These are phyloP conservation scores for Chaetoscypha palmicola DNA, from an alignment of 2,329 filamentous ascomycete species.

Conservation along the genomic window DNA sequence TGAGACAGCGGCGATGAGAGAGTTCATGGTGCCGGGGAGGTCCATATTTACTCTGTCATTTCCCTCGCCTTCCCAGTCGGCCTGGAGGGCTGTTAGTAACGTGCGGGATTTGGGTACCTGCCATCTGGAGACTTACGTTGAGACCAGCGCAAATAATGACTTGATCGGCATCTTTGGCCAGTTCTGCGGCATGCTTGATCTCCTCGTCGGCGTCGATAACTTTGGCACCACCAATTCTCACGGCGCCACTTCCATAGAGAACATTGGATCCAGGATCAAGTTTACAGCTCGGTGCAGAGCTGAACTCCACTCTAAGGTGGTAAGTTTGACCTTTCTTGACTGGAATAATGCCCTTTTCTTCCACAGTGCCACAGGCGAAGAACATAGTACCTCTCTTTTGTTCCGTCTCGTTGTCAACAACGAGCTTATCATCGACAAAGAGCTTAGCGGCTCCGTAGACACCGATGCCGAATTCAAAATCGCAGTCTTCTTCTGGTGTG, in stretches of 20 bases:
- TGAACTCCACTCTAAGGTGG: constrained; percentile 37
- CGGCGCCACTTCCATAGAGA: constrained; percentile 50
- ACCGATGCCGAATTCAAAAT: constrained; percentile 30
- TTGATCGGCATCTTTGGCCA: constrained; percentile 65
- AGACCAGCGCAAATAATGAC: constrained; percentile 73
- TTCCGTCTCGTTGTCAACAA: constrained; percentile 32
- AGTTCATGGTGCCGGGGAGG: constrained; percentile 65
- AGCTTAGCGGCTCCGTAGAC: constrained; percentile 32
- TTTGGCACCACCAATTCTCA: constrained; percentile 55
- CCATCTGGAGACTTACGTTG: constrained; percentile 43
- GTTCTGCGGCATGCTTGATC: constrained; percentile 57
- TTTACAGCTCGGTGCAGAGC: constrained; percentile 50
- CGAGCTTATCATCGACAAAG: constrained; percentile 31
- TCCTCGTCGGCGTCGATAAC: constrained; percentile 51
- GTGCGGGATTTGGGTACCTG: too few species aligned
- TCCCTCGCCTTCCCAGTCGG: constrained; percentile 76
- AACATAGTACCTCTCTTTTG: constrained; percentile 31
- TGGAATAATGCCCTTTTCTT: constrained; percentile 28
- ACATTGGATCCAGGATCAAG: constrained; percentile 42
- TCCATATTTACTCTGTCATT: constrained; percentile 72
- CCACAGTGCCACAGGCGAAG: constrained; percentile 30
- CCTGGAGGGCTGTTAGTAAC: constrained; percentile 10
- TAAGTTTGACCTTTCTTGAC: constrained; percentile 29
- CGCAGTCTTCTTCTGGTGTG: constrained; percentile 26
- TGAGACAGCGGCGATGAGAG: constrained; percentile 59